Conservation (phyloP, 805 yeast species). For the Cyberlindnera sargentensis region DNA sequence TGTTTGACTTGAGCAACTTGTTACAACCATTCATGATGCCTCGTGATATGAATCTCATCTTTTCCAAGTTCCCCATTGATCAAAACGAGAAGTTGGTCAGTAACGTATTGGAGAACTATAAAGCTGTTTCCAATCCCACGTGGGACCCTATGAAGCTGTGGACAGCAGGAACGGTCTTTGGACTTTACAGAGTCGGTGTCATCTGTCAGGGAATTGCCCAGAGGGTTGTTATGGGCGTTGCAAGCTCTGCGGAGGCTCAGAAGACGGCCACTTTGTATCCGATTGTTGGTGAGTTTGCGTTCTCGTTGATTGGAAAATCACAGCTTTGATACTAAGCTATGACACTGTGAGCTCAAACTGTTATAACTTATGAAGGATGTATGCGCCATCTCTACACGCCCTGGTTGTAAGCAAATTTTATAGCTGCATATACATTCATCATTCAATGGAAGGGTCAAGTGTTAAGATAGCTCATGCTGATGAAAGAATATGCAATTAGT, state of each 20-base stretch:
- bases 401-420: no score
- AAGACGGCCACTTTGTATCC: conserved; percentile 29
- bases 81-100: conserved; percentile 9
- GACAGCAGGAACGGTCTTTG: conserved; percentile 50
- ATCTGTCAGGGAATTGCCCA: conserved; percentile 59
- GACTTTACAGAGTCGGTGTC: conserved; percentile 46
- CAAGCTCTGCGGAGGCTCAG: conserved; percentile 45
- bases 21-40: conserved; percentile 49
- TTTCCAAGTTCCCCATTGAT: conserved; percentile 18
- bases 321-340: background rate
- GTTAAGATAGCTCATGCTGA: no score
- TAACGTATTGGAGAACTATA: conserved; percentile 16
- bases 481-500: no score
- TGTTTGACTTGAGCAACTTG: conserved; percentile 53
- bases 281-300: conserved; percentile 25
- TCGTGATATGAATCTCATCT: conserved; percentile 26
- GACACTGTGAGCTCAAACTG: no score
- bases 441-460: no score
- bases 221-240: conserved; percentile 43
- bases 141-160: conserved; percentile 31
- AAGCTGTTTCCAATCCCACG: conserved; percentile 5
- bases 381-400: no score
- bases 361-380: no score
- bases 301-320: conserved; percentile 1
- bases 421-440: no score